Conservation (phyloP, 1,284 basidiomycete genomes). For the Puccinia polysora region DNA sequence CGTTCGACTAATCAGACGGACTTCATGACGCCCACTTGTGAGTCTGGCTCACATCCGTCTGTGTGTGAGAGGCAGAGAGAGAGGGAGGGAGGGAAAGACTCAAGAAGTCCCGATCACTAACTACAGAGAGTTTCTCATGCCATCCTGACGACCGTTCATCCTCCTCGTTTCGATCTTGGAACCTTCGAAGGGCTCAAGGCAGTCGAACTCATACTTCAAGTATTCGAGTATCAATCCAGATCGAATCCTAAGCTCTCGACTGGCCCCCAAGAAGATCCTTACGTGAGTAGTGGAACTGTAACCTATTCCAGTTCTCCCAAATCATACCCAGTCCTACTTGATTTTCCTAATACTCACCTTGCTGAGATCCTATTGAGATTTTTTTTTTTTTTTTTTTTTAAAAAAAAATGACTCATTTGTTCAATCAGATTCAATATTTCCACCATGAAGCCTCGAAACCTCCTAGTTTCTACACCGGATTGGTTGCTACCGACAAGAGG, state of each 20-base stretch:
- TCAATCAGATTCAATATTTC: neutral
- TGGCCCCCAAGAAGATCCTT: neutral
- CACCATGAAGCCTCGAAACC: neutral
- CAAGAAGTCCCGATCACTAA: too few relatives aligned
- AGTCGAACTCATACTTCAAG: neutral
- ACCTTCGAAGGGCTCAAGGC: neutral
- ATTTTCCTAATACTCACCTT: too few relatives aligned
- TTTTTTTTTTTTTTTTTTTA: too few relatives aligned
- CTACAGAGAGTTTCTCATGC: too few relatives aligned
- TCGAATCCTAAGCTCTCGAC: neutral
- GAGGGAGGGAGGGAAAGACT: too few relatives aligned
- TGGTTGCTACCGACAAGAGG: neutral
- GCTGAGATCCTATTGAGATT: too few relatives aligned
- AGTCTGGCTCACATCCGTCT: neutral
- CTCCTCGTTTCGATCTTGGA: neutral
- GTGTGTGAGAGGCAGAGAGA: too few relatives aligned
- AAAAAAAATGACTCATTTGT: too few relatives aligned
- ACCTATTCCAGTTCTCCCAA: too few relatives aligned
- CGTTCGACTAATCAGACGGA: neutral
- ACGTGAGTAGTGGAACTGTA: neutral
- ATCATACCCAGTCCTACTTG: too few relatives aligned
- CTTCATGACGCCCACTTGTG: slow-evolving; percentile 6
- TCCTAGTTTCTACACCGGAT: neutral
- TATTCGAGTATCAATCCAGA: neutral
- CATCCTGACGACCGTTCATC: too few relatives aligned